Percentiles rank a stretch among this genome's conserved stretches.
These are phyloP conservation scores for Thinopyrum elongatum DNA, from an alignment of 176 grass and related monocot genomes.

Conservation along the genomic window DNA sequence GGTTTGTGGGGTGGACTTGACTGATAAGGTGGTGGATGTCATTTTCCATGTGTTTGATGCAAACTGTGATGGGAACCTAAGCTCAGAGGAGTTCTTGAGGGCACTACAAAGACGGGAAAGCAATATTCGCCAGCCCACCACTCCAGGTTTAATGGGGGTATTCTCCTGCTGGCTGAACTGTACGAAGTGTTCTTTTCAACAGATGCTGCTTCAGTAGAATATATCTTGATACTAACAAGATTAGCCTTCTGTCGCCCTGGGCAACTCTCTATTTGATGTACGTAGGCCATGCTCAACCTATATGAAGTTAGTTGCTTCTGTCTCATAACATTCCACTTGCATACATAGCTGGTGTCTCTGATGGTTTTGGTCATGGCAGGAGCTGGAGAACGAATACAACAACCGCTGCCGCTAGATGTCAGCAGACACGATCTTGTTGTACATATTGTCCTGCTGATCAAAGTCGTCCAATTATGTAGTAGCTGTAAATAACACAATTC, in stretches of 20 bases:
- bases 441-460: slow-evolving; percentile 9
- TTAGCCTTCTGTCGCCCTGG: not conserved
- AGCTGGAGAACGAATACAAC: slow-evolving; percentile 9
- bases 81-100: slow-evolving; percentile 85
- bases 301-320: not conserved
- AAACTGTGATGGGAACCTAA: slow-evolving; percentile 72
- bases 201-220: slow-evolving; percentile 33
- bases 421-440: slow-evolving; percentile 22
- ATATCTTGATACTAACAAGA: not conserved
- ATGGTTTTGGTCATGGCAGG: slow-evolving; percentile 24
- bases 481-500: slow-evolving; percentile 18
- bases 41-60: slow-evolving; percentile 93
- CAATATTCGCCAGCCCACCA: slow-evolving; percentile 59
- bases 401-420: not conserved
- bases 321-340: not conserved
- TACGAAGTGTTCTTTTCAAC: slow-evolving; percentile 48
- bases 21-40: slow-evolving; percentile 73
- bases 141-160: slow-evolving; percentile 45
- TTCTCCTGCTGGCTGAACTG: slow-evolving; percentile 78
- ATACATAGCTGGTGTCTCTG: not conserved
- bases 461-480: slow-evolving; percentile 11
- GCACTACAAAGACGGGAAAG: slow-evolving; percentile 72
- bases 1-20: slow-evolving; percentile 84
- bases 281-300: not conserved
- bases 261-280: slow-evolving; percentile 23